Percentiles rank a stretch among this genome's conserved stretches.
These are phyloP conservation scores for Gastrodia elata DNA, from an alignment of 106 monocot genomes.

Conservation along the genomic window DNA sequence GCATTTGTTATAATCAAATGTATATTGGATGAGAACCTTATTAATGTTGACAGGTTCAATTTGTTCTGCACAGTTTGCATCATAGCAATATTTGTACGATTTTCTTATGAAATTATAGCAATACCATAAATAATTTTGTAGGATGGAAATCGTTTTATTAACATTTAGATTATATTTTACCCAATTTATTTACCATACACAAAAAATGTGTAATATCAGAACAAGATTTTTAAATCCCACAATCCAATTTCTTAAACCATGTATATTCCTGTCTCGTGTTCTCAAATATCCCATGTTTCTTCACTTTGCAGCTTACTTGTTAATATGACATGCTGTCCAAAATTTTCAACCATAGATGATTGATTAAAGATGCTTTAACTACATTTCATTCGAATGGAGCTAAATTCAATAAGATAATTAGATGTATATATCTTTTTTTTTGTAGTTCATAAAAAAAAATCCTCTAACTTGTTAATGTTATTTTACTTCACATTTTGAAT, in stretches of 20 bases:
- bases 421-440: background rate
- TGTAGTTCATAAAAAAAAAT: background rate
- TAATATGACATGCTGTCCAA: background rate
- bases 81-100: background rate
- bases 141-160: background rate
- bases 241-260: no score
- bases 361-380: background rate
- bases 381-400: background rate
- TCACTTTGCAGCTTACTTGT: background rate
- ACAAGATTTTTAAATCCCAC: no score
- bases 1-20: background rate
- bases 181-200: background rate
- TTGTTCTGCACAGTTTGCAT: background rate
- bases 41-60: background rate
- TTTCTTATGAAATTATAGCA: background rate
- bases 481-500: conserved; percentile 1
- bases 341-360: background rate
- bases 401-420: background rate
- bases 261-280: no score
- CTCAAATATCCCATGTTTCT: background rate
- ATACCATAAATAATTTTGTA: background rate
- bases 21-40: background rate
- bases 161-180: background rate
- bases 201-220: no score
- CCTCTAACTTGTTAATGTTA: background rate